A percentile compares a stretch with the other conserved stretches of the same genome.
Conservation (phyloP, 202 grass and related monocot species). For the Miscanthus sacchariflorus region DNA sequence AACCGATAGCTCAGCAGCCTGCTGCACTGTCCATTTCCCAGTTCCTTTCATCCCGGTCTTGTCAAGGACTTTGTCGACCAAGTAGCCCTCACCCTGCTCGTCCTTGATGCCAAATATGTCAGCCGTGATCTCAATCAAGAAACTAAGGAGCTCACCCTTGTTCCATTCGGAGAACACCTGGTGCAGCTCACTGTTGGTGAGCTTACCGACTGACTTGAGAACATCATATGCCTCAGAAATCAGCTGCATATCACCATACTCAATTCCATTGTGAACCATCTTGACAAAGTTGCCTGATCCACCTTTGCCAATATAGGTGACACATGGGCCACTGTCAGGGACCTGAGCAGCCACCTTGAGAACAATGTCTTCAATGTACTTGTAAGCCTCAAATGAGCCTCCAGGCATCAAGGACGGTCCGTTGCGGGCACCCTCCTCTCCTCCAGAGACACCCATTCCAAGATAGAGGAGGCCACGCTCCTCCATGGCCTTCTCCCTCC, state of each 20-base stretch:
- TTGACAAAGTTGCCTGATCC: constrained; percentile 93
- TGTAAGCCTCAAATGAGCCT: too few relatives aligned
- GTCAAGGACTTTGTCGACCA: constrained; percentile 93
- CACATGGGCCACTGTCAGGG: too few relatives aligned
- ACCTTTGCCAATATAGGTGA: constrained; percentile 70
- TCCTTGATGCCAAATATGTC: constrained; percentile 91
- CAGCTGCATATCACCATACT: constrained; percentile 93
- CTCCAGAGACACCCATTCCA: constrained; percentile 88
- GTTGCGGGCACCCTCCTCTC: too few relatives aligned
- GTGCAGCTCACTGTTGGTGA: constrained; percentile 82
- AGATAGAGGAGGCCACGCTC: constrained; percentile 86
- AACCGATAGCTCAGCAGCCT: constrained; percentile 84
- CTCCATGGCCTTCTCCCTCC: constrained; percentile 77
- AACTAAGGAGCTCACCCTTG: constrained; percentile 91
- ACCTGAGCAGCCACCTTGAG: too few relatives aligned
- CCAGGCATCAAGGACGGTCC: too few relatives aligned
- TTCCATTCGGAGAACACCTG: constrained; percentile 88
- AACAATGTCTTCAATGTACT: too few relatives aligned
- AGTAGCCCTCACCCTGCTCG: constrained; percentile 66
- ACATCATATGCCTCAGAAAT: constrained; percentile 91
- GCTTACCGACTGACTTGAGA: constrained; percentile 79
- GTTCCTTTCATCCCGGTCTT: constrained; percentile 97
- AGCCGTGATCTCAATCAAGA: constrained; percentile 85
- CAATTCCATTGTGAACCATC: constrained; percentile 95
- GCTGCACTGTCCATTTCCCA: constrained; percentile 90